These are phyloP conservation scores for Atkinsonella texensis DNA, from an alignment of 2,329 filamentous ascomycete genomes.

Conservation along the genomic window DNA sequence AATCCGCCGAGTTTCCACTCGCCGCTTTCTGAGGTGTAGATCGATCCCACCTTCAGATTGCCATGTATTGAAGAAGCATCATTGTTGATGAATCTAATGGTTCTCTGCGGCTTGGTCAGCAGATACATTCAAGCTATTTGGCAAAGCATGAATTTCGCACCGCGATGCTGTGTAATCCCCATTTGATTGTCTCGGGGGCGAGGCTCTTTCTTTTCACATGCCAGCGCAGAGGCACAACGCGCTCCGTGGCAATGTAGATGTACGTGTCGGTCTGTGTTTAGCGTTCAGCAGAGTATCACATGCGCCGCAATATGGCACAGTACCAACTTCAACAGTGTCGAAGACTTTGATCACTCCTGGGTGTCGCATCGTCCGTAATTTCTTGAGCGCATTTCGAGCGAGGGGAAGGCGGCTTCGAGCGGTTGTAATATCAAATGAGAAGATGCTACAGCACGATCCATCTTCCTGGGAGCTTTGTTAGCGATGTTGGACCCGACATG, in stretches of 20 bases:
- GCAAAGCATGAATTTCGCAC: conserved; percentile 27
- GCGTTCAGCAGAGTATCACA: conserved; percentile 12
- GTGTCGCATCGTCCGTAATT: conserved; percentile 83
- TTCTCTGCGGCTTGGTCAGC: conserved; percentile 47
- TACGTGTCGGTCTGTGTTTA: conserved; percentile 67
- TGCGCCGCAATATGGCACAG: background rate
- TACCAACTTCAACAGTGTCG: conserved; percentile 74
- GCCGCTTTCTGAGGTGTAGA: conserved; percentile 90
- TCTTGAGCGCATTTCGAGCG: conserved; percentile 87
- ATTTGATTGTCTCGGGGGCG: conserved; percentile 88
- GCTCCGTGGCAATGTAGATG: conserved; percentile 93
- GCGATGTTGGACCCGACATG: background rate
- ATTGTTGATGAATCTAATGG: conserved; percentile 89
- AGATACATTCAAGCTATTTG: background rate
- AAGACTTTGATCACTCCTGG: conserved; percentile 89
- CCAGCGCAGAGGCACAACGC: conserved; percentile 78
- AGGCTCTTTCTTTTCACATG: conserved; percentile 79
- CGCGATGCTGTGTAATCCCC: conserved; percentile 81
- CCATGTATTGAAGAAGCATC: conserved; percentile 90
- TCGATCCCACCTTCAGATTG: conserved; percentile 68
- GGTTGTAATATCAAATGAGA: conserved; percentile 79
- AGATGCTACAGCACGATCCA: conserved; percentile 87
- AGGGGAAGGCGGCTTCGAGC: conserved; percentile 75
- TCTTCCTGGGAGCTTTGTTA: conserved; percentile 54
- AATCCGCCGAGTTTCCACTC: conserved; percentile 97